Evolutionary conservation across 164 flowering plant genomes (phyloP).

Genomic region (Warburgia ugandensis): DNA sequence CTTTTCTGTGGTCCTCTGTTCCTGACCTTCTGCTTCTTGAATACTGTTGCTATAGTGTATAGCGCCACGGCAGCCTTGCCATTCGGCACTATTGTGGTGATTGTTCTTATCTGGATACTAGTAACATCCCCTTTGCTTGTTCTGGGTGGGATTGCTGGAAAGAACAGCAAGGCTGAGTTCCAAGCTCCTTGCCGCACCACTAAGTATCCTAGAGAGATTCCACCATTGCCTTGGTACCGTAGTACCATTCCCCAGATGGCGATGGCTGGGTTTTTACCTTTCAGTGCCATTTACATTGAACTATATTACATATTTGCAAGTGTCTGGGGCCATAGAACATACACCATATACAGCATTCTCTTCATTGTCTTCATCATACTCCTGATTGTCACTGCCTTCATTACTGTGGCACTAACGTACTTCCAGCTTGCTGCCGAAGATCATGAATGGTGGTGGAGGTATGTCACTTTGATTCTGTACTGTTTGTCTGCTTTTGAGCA

Average conservation of each 20-base stretch:
- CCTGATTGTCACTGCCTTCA: slow-evolving; percentile 37
- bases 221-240: slow-evolving; percentile 36
- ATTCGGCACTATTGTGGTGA: slow-evolving; percentile 35
- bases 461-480: neutral
- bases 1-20: slow-evolving; percentile 40
- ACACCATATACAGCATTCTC: slow-evolving; percentile 40
- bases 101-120: slow-evolving; percentile 35
- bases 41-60: slow-evolving; percentile 36
- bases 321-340: slow-evolving; percentile 38
- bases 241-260: slow-evolving; percentile 34
- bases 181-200: slow-evolving; percentile 41
- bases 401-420: slow-evolving; percentile 37
- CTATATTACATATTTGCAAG: slow-evolving; percentile 41
- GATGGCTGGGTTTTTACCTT: slow-evolving; percentile 41
- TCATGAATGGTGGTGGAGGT: slow-evolving; percentile 50
- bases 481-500: no score
- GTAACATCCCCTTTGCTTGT: slow-evolving; percentile 39
- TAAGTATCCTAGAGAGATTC: slow-evolving; percentile 39
- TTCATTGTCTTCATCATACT: slow-evolving; percentile 38
- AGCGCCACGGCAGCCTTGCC: slow-evolving; percentile 41
- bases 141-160: slow-evolving; percentile 41
- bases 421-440: slow-evolving; percentile 45
- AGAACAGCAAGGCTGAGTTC: slow-evolving; percentile 35
- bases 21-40: slow-evolving; percentile 35
- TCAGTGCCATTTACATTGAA: slow-evolving; percentile 40